Percentiles rank a stretch among this genome's conserved stretches.
These are phyloP conservation scores for Colletotrichum eremochloae DNA, from an alignment of 2,329 filamentous ascomycete species.

Conservation along the genomic window DNA sequence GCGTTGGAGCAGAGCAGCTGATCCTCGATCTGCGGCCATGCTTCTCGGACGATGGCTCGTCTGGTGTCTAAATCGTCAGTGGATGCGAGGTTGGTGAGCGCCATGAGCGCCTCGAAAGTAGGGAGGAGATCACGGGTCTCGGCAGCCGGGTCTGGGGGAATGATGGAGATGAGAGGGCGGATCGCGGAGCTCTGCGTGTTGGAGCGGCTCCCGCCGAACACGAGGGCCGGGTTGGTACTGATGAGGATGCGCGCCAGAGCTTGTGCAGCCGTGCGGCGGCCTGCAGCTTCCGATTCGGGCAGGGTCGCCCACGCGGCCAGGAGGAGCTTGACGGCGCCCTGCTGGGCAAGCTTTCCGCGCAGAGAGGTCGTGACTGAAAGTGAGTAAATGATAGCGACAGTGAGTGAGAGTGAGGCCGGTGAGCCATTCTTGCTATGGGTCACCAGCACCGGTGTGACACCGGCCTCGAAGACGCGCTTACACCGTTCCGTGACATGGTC, in stretches of 20 bases:
- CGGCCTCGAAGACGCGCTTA: constrained; percentile 81
- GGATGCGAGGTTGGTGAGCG: constrained; percentile 93
- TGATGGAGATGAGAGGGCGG: constrained; percentile 81
- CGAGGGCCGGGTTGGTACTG: constrained; percentile 84
- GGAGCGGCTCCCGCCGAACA: constrained; percentile 84
- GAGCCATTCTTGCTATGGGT: constrained; percentile 81
- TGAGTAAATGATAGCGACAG: constrained; percentile 81
- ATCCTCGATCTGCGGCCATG: constrained; percentile 85
- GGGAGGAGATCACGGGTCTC: constrained; percentile 85
- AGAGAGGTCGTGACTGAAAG: constrained; percentile 81
- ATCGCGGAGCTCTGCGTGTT: constrained; percentile 84
- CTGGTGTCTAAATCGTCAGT: constrained; percentile 76
- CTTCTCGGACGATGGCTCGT: constrained; percentile 77
- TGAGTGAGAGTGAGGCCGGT: constrained; percentile 76
- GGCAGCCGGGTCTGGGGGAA: constrained; percentile 73
- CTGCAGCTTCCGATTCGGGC: constrained; percentile 61
- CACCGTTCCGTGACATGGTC: constrained; percentile 82
- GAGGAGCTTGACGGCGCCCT: constrained; percentile 91
- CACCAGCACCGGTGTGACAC: constrained; percentile 82
- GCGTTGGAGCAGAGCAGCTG: constrained; percentile 82
- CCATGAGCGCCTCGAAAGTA: constrained; percentile 90
- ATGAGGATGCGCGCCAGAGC: constrained; percentile 88
- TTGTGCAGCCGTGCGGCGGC: constrained; percentile 77
- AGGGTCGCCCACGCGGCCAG: constrained; percentile 78
- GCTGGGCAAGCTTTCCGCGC: constrained; percentile 86